A percentile compares a stretch with the other conserved stretches of the same genome.
Conservation (phyloP, 148 eudicot genomes). For the Diospyros lotus region DNA sequence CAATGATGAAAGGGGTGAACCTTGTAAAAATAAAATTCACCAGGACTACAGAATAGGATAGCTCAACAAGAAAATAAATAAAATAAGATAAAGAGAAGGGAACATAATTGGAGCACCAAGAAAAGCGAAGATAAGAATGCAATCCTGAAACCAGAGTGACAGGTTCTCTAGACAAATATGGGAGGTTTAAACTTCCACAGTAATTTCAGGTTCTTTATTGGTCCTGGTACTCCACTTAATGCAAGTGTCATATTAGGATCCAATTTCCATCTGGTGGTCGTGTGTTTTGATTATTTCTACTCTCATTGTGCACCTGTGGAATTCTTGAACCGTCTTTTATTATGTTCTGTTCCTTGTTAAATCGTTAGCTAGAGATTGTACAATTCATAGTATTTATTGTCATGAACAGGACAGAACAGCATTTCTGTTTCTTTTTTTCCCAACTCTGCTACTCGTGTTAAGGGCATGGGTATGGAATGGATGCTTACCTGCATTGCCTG, state of each 20-base stretch:
- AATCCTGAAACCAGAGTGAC: background rate
- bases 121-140: too few relatives aligned
- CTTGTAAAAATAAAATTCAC: too few relatives aligned
- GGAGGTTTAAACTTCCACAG: background rate
- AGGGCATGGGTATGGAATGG: slow-evolving; percentile 75
- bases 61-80: too few relatives aligned
- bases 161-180: background rate
- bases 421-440: slow-evolving; percentile 75
- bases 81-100: too few relatives aligned
- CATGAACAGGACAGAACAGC: slow-evolving; percentile 88
- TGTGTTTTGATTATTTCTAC: background rate
- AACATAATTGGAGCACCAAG: too few relatives aligned
- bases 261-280: background rate
- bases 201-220: background rate
- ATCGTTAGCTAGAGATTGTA: background rate
- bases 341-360: background rate
- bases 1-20: too few relatives aligned
- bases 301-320: too few relatives aligned
- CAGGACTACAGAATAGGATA: too few relatives aligned
- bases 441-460: slow-evolving; percentile 55
- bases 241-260: background rate
- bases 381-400: background rate
- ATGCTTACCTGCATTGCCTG: slow-evolving; percentile 95
- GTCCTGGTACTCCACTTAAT: background rate
- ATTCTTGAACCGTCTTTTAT: too few relatives aligned